Percentiles rank a stretch among this genome's conserved stretches.
Conservation (phyloP, 2,329 filamentous ascomycete genomes). For the Aureobasidium pullulans region DNA sequence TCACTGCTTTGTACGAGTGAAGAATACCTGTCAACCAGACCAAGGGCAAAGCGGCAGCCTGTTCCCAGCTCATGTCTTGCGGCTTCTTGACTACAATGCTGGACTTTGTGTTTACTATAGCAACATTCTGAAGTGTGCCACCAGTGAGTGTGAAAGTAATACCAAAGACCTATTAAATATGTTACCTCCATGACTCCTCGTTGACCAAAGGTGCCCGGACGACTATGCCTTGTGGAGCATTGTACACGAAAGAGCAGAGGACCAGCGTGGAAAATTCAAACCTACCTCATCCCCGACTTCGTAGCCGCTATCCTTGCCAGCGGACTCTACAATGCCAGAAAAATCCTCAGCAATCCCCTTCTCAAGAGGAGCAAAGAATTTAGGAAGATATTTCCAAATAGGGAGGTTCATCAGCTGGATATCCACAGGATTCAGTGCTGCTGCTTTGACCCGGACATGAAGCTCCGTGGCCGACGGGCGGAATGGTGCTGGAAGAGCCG, state of each 20-base stretch:
- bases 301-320: slow-evolving; percentile 22
- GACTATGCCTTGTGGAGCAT: not conserved
- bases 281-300: slow-evolving; percentile 23
- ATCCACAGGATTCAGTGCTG: slow-evolving; percentile 30
- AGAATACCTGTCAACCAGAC: slow-evolving; percentile 22
- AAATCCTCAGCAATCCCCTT: slow-evolving; percentile 29
- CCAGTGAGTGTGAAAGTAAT: slow-evolving; percentile 22
- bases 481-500: slow-evolving; percentile 19
- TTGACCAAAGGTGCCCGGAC: no score
- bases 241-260: not conserved
- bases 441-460: slow-evolving; percentile 26
- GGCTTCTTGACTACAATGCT: slow-evolving; percentile 25
- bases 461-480: slow-evolving; percentile 20
- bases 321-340: slow-evolving; percentile 23
- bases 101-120: slow-evolving; percentile 21
- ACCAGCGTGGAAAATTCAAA: not conserved
- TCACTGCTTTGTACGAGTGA: no score
- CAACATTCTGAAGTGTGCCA: slow-evolving; percentile 25
- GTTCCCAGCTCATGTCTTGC: slow-evolving; percentile 22
- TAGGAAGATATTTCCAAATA: slow-evolving; percentile 21
- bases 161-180: slow-evolving; percentile 22
- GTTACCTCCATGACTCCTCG: not conserved
- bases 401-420: slow-evolving; percentile 31
- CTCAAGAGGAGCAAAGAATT: slow-evolving; percentile 17
- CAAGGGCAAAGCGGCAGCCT: slow-evolving; percentile 26